phyloP scores from a whole-genome alignment of 257 asterid genomes.

The Fraxinus quadrangulata region DNA sequence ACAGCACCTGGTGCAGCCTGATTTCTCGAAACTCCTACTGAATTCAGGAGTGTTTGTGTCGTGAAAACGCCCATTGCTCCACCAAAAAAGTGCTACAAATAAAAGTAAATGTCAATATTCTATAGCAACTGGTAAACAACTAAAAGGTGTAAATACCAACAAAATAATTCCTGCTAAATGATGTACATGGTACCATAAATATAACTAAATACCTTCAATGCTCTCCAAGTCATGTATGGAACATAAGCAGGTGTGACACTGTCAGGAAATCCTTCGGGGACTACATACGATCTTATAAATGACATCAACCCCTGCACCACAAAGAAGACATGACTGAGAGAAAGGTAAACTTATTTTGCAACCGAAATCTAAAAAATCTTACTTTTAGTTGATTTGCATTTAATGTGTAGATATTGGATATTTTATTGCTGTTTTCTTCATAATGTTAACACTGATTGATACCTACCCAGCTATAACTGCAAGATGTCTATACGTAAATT shows the following conservation, averaged over 20 bases:
- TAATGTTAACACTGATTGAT: background rate
- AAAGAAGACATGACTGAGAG: background rate
- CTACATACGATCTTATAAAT: slow-evolving; percentile 82
- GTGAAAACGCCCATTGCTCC: slow-evolving; percentile 99
- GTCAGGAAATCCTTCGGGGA: slow-evolving; percentile 97
- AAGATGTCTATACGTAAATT: background rate
- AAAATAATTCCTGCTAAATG: slow-evolving; percentile 11
- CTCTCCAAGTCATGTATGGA: slow-evolving; percentile 99
- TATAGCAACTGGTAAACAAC: slow-evolving; percentile 22
- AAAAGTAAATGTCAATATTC: slow-evolving; percentile 26
- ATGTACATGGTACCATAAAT: slow-evolving; percentile 13
- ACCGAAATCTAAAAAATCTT: background rate
- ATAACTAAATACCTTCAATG: slow-evolving; percentile 67
- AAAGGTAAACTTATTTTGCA: slow-evolving; percentile 2
- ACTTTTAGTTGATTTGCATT: background rate
- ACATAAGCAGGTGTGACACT: slow-evolving; percentile 91
- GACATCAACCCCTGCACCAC: slow-evolving; percentile 66
- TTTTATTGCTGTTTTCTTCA: slow-evolving; percentile 9
- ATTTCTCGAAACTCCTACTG: slow-evolving; percentile 81
- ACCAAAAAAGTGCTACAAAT: slow-evolving; percentile 89
- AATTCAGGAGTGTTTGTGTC: slow-evolving; percentile 83
- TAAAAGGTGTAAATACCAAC: slow-evolving; percentile 1
- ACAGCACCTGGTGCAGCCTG: slow-evolving; percentile 76
- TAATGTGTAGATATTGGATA: background rate
- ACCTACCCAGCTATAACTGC: slow-evolving; percentile 10